A percentile compares a stretch with the other conserved stretches of the same genome.
Evolutionary conservation across 2,329 filamentous ascomycete genomes (phyloP).

Genomic region (Colletotrichum cuscutae): DNA sequence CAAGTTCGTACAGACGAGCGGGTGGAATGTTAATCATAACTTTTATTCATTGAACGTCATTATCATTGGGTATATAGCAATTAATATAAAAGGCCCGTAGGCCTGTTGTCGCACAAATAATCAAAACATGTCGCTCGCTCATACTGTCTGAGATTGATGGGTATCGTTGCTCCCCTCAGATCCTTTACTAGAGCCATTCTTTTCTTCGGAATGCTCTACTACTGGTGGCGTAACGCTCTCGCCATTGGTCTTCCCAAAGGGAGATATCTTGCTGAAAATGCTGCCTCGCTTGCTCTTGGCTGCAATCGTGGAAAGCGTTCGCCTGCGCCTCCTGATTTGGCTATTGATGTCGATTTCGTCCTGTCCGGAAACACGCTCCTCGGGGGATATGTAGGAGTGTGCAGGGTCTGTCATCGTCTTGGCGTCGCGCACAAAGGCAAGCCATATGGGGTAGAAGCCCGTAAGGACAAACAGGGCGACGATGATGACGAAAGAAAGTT

Average conservation of each 20-base stretch:
- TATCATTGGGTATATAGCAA: slow-evolving; percentile 35
- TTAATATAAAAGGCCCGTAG: slow-evolving; percentile 23
- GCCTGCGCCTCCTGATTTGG: slow-evolving; percentile 16
- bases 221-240: slow-evolving; percentile 27
- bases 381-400: slow-evolving; percentile 25
- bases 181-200: slow-evolving; percentile 24
- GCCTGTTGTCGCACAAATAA: slow-evolving; percentile 3
- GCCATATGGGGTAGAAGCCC: slow-evolving; percentile 60
- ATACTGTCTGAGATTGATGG: slow-evolving; percentile 22
- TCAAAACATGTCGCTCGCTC: slow-evolving; percentile 19
- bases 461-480: slow-evolving; percentile 60
- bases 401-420: slow-evolving; percentile 54
- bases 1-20: not conserved
- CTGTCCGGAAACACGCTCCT: slow-evolving; percentile 21
- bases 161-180: slow-evolving; percentile 27
- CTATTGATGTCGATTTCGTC: slow-evolving; percentile 30
- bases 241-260: slow-evolving; percentile 24
- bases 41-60: slow-evolving; percentile 29
- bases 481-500: slow-evolving; percentile 73
- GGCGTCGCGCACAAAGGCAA: slow-evolving; percentile 58
- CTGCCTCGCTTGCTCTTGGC: slow-evolving; percentile 25
- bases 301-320: slow-evolving; percentile 19
- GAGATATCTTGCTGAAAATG: slow-evolving; percentile 29
- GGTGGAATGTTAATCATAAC: not conserved
- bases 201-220: slow-evolving; percentile 30